Evolutionary conservation across 164 flowering plant species (phyloP).

Genomic region (Amborella trichopoda): DNA sequence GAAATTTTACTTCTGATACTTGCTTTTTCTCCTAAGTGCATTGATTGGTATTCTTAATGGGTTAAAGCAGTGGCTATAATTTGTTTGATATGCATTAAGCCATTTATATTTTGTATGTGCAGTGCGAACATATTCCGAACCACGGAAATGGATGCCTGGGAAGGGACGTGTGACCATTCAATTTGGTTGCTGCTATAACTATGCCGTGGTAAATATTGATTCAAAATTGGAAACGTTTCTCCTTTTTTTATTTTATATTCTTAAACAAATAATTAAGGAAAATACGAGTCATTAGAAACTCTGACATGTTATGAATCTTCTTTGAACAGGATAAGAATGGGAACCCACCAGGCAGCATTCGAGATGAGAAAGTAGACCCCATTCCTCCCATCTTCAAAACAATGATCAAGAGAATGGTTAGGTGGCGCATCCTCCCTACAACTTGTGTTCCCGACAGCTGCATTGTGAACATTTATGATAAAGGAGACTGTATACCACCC

Average conservation of each 20-base stretch:
- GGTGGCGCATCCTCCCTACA: constrained; percentile 90
- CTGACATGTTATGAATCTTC: too few species aligned
- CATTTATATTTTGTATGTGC: too few species aligned
- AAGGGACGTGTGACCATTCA: constrained; percentile 92
- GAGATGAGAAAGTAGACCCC: constrained; percentile 57
- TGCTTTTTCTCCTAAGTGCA: too few species aligned
- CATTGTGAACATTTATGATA: constrained; percentile 90
- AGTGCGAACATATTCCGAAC: constrained; percentile 84
- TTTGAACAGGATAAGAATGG: constrained; percentile 73
- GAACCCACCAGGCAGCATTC: constrained; percentile 86
- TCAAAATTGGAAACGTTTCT: neutral
- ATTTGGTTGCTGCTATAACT: constrained; percentile 96
- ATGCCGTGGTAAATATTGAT: constrained; percentile 49
- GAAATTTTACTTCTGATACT: too few species aligned
- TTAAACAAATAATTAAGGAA: too few species aligned
- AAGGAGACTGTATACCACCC: constrained; percentile 96
- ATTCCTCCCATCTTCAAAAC: constrained; percentile 74
- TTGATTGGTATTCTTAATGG: too few species aligned
- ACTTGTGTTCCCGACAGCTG: constrained; percentile 92
- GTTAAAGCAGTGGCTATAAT: too few species aligned
- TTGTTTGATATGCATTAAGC: too few species aligned
- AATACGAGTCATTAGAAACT: too few species aligned
- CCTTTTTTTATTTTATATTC: too few species aligned
- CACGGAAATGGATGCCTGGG: constrained; percentile 90
- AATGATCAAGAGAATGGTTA: constrained; percentile 68